Evolutionary conservation across 176 grass and related monocot genomes (phyloP).

Genomic region (Triticum aestivum): DNA sequence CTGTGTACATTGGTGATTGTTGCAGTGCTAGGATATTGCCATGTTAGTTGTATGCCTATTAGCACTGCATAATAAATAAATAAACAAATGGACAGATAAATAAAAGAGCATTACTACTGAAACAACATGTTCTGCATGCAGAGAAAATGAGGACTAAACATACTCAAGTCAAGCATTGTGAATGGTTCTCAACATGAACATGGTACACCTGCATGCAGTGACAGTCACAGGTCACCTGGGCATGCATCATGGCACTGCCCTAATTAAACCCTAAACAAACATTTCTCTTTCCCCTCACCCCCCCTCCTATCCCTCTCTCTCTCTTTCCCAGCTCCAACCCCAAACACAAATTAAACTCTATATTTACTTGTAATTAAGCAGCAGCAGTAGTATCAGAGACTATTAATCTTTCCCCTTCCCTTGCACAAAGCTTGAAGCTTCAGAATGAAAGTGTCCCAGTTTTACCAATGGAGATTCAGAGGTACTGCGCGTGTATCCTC

Average conservation of each 20-base stretch:
- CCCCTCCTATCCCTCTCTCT: neutral
- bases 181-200: too few species aligned
- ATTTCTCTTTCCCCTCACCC: neutral
- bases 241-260: neutral
- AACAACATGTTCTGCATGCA: neutral
- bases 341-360: neutral
- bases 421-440: conserved; percentile 19
- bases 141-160: neutral
- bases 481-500: conserved; percentile 72
- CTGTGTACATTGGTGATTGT: neutral
- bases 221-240: neutral
- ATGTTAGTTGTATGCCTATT: neutral
- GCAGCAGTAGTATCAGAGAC: neutral
- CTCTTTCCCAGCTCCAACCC: conserved; percentile 37
- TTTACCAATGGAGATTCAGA: conserved; percentile 28
- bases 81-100: neutral
- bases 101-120: neutral
- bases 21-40: too few species aligned
- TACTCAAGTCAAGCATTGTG: too few species aligned
- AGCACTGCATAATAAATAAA: neutral
- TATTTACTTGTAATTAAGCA: conserved; percentile 31
- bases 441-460: neutral
- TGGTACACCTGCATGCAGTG: too few species aligned
- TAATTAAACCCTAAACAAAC: conserved; percentile 12
- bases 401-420: neutral